Conservation (phyloP, 2,329 filamentous ascomycete genomes). For the Aureobasidium pullulans region DNA sequence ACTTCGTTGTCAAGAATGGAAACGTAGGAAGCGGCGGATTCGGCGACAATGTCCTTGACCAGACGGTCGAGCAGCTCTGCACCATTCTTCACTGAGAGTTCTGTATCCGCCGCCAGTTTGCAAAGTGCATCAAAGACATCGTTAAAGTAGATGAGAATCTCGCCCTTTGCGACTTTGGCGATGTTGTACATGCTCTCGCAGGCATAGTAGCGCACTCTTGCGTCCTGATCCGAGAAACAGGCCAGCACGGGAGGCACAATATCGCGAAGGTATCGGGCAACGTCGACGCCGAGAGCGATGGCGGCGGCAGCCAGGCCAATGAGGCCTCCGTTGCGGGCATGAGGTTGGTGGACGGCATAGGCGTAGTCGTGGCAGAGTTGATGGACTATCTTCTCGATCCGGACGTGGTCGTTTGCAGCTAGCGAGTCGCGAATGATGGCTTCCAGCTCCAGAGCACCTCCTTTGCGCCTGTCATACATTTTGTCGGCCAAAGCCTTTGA, state of each 20-base stretch:
- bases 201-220: constrained; percentile 91
- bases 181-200: constrained; percentile 99
- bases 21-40: constrained; percentile 90
- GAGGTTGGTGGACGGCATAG: constrained; percentile 92
- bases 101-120: constrained; percentile 94
- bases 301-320: constrained; percentile 93
- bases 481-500: constrained; percentile 93
- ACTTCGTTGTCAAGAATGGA: constrained; percentile 67
- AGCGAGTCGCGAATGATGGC: constrained; percentile 80
- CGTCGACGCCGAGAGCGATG: constrained; percentile 85
- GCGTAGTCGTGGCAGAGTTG: constrained; percentile 97
- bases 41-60: constrained; percentile 92
- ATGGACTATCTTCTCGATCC: constrained; percentile 80
- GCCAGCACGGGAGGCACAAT: constrained; percentile 95
- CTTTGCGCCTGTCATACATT: constrained; percentile 96
- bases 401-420: constrained; percentile 65
- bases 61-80: constrained; percentile 90
- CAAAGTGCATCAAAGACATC: constrained; percentile 95
- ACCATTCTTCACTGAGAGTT: constrained; percentile 95
- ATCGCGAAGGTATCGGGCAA: constrained; percentile 82
- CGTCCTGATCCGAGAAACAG: constrained; percentile 97
- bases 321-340: constrained; percentile 90
- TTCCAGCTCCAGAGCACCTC: constrained; percentile 94
- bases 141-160: constrained; percentile 96
- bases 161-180: constrained; percentile 96